Evolutionary conservation across 306 rosid genomes (phyloP).

Genomic region (Abrus precatorius): DNA sequence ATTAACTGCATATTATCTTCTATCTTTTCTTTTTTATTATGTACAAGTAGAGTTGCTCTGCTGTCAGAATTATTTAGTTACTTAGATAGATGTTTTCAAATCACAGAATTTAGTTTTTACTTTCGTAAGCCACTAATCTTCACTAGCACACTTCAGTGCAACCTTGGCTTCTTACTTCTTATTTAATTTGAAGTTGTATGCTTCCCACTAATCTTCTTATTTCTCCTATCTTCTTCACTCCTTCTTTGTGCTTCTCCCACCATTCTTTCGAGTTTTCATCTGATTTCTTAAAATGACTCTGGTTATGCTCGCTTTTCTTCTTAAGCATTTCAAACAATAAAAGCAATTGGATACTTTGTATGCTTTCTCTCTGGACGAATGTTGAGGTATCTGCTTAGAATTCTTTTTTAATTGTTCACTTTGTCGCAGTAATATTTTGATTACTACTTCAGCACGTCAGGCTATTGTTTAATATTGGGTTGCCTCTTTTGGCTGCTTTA

Average conservation of each 20-base stretch:
- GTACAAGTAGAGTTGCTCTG: too few relatives aligned
- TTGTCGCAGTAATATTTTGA: constrained; percentile 58
- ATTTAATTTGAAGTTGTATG: too few relatives aligned
- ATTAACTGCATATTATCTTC: too few relatives aligned
- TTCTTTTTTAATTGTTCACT: background rate
- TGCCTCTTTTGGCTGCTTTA: constrained; percentile 47
- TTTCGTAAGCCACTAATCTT: background rate
- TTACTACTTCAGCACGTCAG: constrained; percentile 29
- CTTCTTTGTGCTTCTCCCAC: too few relatives aligned
- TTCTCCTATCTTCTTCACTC: too few relatives aligned
- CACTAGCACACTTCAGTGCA: background rate
- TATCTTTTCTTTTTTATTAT: too few relatives aligned
- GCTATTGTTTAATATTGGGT: constrained; percentile 20
- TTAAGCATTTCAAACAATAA: background rate
- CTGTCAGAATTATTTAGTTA: too few relatives aligned
- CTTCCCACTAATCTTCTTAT: too few relatives aligned
- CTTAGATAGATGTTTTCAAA: too few relatives aligned
- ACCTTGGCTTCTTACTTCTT: background rate
- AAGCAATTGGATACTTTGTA: background rate
- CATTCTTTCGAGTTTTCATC: background rate
- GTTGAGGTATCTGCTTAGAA: background rate
- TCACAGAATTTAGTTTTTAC: too few relatives aligned
- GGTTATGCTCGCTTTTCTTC: background rate
- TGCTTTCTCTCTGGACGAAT: background rate
- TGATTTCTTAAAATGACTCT: background rate